A percentile compares a stretch with the other conserved stretches of the same genome.
Conservation (phyloP, 163 green algal species). For the Trebouxiophyceae sp. region DNA sequence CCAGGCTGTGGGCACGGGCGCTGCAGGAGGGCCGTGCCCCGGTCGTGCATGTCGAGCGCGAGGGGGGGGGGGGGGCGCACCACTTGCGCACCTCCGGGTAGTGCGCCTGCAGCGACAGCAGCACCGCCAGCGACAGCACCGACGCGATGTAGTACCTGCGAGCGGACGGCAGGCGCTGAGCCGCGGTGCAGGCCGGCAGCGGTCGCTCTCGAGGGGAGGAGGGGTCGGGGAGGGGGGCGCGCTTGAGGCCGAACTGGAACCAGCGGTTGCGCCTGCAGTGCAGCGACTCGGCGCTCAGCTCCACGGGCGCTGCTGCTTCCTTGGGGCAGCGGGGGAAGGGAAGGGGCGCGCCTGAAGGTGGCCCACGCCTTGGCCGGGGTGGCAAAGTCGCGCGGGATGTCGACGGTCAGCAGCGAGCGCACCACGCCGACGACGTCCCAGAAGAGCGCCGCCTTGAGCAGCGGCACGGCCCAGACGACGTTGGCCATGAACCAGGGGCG, state of each 20-base stretch:
- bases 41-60: too few species aligned
- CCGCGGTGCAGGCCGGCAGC: not conserved
- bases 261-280: slow-evolving; percentile 2
- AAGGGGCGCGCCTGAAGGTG: too few species aligned
- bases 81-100: not conserved
- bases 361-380: not conserved
- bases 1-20: too few species aligned
- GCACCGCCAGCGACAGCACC: not conserved
- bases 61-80: too few species aligned
- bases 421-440: not conserved
- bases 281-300: too few species aligned
- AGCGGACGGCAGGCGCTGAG: not conserved
- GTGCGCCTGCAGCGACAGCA: not conserved
- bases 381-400: not conserved
- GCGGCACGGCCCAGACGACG: not conserved
- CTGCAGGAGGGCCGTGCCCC: too few species aligned
- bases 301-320: too few species aligned
- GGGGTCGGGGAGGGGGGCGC: not conserved
- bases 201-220: not conserved
- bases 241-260: slow-evolving; percentile 12
- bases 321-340: too few species aligned
- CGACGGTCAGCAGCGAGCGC: not conserved
- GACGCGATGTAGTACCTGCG: not conserved
- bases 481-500: too few species aligned
- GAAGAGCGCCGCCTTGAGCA: not conserved